Conservation (phyloP, 495 filamentous ascomycete species). For the Cryomyces antarcticus region DNA sequence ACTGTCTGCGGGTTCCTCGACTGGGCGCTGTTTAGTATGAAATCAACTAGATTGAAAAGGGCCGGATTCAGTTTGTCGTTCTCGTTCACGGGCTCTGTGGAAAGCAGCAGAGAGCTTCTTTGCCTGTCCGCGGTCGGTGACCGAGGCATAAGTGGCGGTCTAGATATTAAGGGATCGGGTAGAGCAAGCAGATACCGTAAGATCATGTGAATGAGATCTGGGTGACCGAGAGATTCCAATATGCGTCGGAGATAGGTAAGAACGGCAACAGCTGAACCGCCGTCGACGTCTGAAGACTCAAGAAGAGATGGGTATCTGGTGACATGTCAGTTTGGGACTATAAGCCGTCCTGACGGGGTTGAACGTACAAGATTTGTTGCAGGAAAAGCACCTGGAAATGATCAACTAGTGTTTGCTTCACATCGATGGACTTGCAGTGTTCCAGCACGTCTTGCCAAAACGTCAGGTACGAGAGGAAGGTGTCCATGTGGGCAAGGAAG, state of each 20-base stretch:
- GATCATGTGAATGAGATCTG: constrained; percentile 80
- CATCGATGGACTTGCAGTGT: constrained; percentile 77
- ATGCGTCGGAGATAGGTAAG: constrained; percentile 84
- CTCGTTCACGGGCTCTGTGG: constrained; percentile 52
- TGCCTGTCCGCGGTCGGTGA: constrained; percentile 43
- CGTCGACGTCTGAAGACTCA: constrained; percentile 90
- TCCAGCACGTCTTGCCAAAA: constrained; percentile 98
- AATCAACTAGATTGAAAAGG: constrained; percentile 80
- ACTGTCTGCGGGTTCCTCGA: constrained; percentile 78
- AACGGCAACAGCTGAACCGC: constrained; percentile 88
- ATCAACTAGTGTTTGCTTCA: constrained; percentile 79
- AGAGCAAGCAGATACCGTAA: constrained; percentile 81
- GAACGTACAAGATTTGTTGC: constrained; percentile 73
- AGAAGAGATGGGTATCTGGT: constrained; percentile 79
- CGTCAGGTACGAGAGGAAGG: constrained; percentile 80
- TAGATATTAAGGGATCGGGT: constrained; percentile 25
- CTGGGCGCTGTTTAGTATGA: constrained; percentile 67
- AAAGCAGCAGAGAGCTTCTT: constrained; percentile 69
- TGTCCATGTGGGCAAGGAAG: constrained; percentile 64
- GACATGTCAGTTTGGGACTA: constrained; percentile 29
- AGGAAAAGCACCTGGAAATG: constrained; percentile 96
- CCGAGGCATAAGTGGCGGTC: constrained; percentile 23
- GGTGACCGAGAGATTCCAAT: constrained; percentile 73
- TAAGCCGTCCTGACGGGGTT: constrained; percentile 18
- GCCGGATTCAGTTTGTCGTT: constrained; percentile 56